Percentiles rank a stretch among this genome's conserved stretches.
Evolutionary conservation across 805 yeast species (phyloP).

Genomic region (Starmerella roubikii): DNA sequence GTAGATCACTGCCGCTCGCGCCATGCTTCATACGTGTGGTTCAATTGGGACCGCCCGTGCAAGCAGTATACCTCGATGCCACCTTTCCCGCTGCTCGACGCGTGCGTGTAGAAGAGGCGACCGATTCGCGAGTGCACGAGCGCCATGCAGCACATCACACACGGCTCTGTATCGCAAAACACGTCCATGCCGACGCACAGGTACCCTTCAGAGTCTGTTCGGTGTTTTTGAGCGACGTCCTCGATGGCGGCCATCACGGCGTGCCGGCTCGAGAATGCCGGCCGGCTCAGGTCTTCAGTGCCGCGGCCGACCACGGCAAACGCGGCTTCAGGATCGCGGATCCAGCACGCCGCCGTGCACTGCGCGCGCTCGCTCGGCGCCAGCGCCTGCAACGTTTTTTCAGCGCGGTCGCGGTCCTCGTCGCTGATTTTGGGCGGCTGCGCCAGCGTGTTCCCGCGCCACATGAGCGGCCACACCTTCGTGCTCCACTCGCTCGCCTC

Average conservation of each 20-base stretch:
- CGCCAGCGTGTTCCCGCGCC: constrained; percentile 76
- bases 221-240: constrained; percentile 37
- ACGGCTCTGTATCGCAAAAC: constrained; percentile 89
- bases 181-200: constrained; percentile 67
- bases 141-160: constrained; percentile 95
- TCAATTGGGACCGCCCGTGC: constrained; percentile 60
- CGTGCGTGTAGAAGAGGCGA: constrained; percentile 43
- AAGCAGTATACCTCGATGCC: constrained; percentile 47
- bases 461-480: constrained; percentile 70
- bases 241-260: constrained; percentile 62
- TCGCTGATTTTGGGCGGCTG: constrained; percentile 33
- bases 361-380: constrained; percentile 25
- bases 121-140: constrained; percentile 76
- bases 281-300: constrained; percentile 26
- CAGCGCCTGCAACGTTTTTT: constrained; percentile 24
- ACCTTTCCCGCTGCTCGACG: constrained; percentile 42
- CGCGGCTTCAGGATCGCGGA: constrained; percentile 44
- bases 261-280: constrained; percentile 53
- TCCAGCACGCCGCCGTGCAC: constrained; percentile 34
- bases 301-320: constrained; percentile 28
- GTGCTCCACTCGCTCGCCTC: constrained; percentile 50
- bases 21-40: constrained; percentile 82
- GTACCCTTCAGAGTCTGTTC: constrained; percentile 32
- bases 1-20: neutral
- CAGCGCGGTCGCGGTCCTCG: constrained; percentile 32